These are phyloP conservation scores for Leucocoprinus sp. DNA, from an alignment of 768 basidiomycete species.

Conservation along the genomic window DNA sequence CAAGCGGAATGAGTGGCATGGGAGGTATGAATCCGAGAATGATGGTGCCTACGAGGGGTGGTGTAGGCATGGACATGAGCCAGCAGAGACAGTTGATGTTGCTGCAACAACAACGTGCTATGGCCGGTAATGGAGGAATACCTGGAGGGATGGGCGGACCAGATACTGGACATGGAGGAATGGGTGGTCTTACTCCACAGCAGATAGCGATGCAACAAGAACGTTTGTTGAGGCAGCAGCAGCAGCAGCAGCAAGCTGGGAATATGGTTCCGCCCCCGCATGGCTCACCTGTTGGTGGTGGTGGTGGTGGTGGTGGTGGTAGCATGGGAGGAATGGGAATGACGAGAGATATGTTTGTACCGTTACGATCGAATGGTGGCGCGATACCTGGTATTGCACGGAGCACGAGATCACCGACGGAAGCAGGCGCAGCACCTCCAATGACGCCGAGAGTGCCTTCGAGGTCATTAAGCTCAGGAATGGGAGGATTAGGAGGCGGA, in stretches of 20 bases:
- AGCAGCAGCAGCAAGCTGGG: constrained; percentile 36
- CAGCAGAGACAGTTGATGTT: constrained; percentile 22
- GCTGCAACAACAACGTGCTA: constrained; percentile 15
- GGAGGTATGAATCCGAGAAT: constrained; percentile 15
- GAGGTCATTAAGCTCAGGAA: constrained; percentile 25
- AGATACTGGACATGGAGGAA: neutral
- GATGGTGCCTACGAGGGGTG: constrained; percentile 17
- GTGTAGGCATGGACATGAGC: constrained; percentile 20
- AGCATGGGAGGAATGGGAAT: constrained; percentile 11
- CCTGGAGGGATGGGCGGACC: constrained; percentile 11
- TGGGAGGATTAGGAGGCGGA: constrained; percentile 23
- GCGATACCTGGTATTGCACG: constrained; percentile 69
- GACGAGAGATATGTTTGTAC: constrained; percentile 22
- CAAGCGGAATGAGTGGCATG: constrained; percentile 14
- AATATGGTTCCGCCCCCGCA: constrained; percentile 21
- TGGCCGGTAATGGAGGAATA: constrained; percentile 12
- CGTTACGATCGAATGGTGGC: constrained; percentile 44
- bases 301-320: too few species aligned
- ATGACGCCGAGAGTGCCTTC: constrained; percentile 35
- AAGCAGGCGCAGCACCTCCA: constrained; percentile 35
- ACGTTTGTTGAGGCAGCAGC: constrained; percentile 26
- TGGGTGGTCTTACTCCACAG: constrained; percentile 17
- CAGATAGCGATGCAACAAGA: constrained; percentile 27
- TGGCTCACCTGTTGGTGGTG: constrained; percentile 17
- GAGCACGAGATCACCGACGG: constrained; percentile 69